A percentile compares a stretch with the other conserved stretches of the same genome.
Evolutionary conservation across 192 early-diverging fungal species (phyloP).

Genomic region (Coemansia sp.): DNA sequence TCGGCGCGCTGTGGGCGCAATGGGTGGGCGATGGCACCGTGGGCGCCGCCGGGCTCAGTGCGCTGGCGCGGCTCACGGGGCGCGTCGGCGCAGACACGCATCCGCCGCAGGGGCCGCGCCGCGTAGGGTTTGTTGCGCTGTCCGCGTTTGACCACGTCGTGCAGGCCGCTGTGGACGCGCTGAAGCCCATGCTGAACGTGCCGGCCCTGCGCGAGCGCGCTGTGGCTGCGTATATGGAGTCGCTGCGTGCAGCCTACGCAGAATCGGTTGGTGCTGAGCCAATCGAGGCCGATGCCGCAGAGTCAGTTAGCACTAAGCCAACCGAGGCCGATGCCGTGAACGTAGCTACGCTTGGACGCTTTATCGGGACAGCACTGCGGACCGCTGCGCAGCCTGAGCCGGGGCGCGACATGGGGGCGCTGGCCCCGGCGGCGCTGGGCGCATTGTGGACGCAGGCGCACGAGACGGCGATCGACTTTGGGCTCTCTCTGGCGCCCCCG

Average conservation of each 20-base stretch:
- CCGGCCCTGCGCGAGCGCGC: conserved; percentile 20
- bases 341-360: conserved; percentile 34
- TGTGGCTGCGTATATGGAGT: conserved; percentile 12
- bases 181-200: conserved; percentile 19
- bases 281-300: conserved; percentile 4
- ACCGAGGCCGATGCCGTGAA: conserved; percentile 20
- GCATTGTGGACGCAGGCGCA: conserved; percentile 31
- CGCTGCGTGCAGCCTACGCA: conserved; percentile 24
- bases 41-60: not conserved
- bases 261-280: not conserved
- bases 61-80: conserved; percentile 22
- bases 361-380: conserved; percentile 24
- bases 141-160: conserved; percentile 49
- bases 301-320: not conserved
- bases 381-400: not conserved
- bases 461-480: conserved; percentile 22
- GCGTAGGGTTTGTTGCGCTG: conserved; percentile 41
- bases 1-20: conserved; percentile 36
- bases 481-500: conserved; percentile 5
- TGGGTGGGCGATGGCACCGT: conserved; percentile 44
- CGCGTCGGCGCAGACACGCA: not conserved
- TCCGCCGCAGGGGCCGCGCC: not conserved
- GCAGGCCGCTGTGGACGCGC: conserved; percentile 35
- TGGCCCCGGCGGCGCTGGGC: conserved; percentile 36
- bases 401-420: not conserved